phyloP scores from a whole-genome alignment of 495 filamentous ascomycete species.

The Aspergillus kassunensis region DNA sequence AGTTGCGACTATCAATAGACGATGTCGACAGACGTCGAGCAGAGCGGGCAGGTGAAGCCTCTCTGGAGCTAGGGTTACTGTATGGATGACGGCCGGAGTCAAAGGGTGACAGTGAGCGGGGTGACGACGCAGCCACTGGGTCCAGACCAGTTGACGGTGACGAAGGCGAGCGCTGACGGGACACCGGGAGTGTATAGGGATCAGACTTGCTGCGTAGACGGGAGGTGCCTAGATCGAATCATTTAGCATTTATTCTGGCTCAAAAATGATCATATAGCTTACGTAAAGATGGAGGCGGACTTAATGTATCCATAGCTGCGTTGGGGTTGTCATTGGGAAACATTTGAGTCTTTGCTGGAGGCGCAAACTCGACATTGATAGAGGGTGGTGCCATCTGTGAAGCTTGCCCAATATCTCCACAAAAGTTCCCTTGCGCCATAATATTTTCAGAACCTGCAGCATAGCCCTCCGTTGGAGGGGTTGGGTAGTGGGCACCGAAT shows the following conservation, averaged over 20 bases:
- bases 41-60: slow-evolving; percentile 57
- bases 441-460: slow-evolving; percentile 35
- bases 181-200: slow-evolving; percentile 52
- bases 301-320: slow-evolving; percentile 70
- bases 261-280: slow-evolving; percentile 27
- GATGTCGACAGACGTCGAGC: slow-evolving; percentile 83
- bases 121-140: slow-evolving; percentile 41
- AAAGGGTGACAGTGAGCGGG: slow-evolving; percentile 68
- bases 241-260: slow-evolving; percentile 16
- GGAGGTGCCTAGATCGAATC: slow-evolving; percentile 40
- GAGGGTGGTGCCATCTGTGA: slow-evolving; percentile 78
- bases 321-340: slow-evolving; percentile 66
- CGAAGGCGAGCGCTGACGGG: slow-evolving; percentile 41
- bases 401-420: slow-evolving; percentile 61
- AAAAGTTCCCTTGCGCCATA: slow-evolving; percentile 22
- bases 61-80: slow-evolving; percentile 47
- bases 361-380: slow-evolving; percentile 92
- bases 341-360: slow-evolving; percentile 67
- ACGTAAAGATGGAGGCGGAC: slow-evolving; percentile 69
- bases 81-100: slow-evolving; percentile 37
- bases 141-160: slow-evolving; percentile 44
- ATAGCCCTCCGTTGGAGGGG: slow-evolving; percentile 53
- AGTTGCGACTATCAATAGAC: slow-evolving; percentile 79
- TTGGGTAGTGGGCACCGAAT: slow-evolving; percentile 45
- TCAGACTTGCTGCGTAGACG: slow-evolving; percentile 68